Conservation (phyloP, 805 yeast species). For the Yamadazyma sp. region DNA sequence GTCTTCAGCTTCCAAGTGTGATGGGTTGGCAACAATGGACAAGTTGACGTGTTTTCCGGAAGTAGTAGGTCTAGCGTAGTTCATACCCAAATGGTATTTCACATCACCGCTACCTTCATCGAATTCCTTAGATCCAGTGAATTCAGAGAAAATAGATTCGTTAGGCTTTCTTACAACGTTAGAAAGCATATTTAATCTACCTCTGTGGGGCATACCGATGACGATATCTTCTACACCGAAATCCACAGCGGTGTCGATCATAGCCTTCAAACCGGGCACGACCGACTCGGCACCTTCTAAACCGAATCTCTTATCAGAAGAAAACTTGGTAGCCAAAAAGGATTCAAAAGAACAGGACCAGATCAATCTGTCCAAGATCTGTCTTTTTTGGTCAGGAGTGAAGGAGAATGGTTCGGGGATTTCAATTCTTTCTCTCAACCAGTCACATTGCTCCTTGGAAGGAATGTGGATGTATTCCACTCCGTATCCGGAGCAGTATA, state of each 20-base stretch:
- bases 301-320: conserved; percentile 98
- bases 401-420: conserved; percentile 84
- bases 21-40: conserved; percentile 97
- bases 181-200: conserved; percentile 95
- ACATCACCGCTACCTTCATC: conserved; percentile 99
- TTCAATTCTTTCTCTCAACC: conserved; percentile 97
- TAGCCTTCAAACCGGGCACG: conserved; percentile 94
- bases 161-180: conserved; percentile 98
- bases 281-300: conserved; percentile 97
- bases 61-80: conserved; percentile 97
- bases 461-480: conserved; percentile 96
- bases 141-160: conserved; percentile 95
- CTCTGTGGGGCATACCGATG: conserved; percentile 99
- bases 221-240: conserved; percentile 93
- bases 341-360: conserved; percentile 96
- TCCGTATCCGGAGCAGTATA: conserved; percentile 89
- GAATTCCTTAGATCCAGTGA: conserved; percentile 83
- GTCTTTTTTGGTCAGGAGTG: conserved; percentile 87
- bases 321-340: conserved; percentile 92
- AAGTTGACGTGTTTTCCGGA: conserved; percentile 95
- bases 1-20: conserved; percentile 98
- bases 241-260: conserved; percentile 91
- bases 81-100: conserved; percentile 98
- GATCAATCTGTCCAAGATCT: conserved; percentile 91
- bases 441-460: conserved; percentile 91